Conservation (phyloP, 2,329 filamentous ascomycete genomes). For the Trichophyton schoenleinii region DNA sequence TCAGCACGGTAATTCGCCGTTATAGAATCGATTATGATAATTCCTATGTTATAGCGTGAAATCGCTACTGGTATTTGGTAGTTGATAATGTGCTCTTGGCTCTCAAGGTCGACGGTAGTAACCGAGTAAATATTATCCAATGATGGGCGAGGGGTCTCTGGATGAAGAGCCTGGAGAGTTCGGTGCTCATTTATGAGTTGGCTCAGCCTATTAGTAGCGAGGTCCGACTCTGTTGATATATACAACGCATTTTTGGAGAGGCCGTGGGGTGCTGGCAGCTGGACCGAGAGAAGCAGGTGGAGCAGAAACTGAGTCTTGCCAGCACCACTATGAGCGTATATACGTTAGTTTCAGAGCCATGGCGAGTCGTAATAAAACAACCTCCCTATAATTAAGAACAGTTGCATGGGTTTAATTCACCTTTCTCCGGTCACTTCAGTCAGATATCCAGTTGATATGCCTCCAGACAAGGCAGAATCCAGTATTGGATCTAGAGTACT, state of each 20-base stretch:
- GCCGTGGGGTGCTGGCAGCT: slow-evolving; percentile 63
- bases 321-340: slow-evolving; percentile 47
- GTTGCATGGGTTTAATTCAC: slow-evolving; percentile 26
- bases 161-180: slow-evolving; percentile 37
- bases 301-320: slow-evolving; percentile 94
- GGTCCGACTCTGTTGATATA: slow-evolving; percentile 79
- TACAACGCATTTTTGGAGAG: slow-evolving; percentile 69
- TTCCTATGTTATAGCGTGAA: slow-evolving; percentile 59
- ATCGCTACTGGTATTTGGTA: slow-evolving; percentile 87
- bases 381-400: too few species aligned
- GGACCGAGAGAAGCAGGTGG: slow-evolving; percentile 67
- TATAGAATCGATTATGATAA: slow-evolving; percentile 80
- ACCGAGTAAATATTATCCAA: slow-evolving; percentile 69
- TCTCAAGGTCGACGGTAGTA: slow-evolving; percentile 76
- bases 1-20: slow-evolving; percentile 93
- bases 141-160: slow-evolving; percentile 41
- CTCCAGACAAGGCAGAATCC: slow-evolving; percentile 61
- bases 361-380: not conserved
- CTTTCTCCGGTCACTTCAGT: slow-evolving; percentile 89
- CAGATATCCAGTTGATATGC: slow-evolving; percentile 66
- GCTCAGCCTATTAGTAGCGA: slow-evolving; percentile 67
- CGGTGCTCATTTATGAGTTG: slow-evolving; percentile 65
- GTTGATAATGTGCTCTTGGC: slow-evolving; percentile 85
- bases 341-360: not conserved
- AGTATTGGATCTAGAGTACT: slow-evolving; percentile 67